A percentile compares a stretch with the other conserved stretches of the same genome.
These are phyloP conservation scores for Penicillium fimorum DNA, from an alignment of 495 filamentous ascomycete genomes.

Conservation along the genomic window DNA sequence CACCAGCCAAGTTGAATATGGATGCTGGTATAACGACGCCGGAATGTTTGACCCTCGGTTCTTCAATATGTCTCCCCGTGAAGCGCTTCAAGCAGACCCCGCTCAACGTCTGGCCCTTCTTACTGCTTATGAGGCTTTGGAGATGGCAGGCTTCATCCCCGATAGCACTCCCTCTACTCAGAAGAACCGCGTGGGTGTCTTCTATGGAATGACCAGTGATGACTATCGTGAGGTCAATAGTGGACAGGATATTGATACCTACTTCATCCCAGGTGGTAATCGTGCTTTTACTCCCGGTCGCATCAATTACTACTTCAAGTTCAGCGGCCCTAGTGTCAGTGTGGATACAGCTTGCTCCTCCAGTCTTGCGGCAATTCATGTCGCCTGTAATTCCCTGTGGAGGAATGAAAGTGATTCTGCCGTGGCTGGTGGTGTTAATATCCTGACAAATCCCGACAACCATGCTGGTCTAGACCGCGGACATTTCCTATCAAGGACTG, in stretches of 20 bases:
- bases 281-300: slow-evolving; percentile 84
- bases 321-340: slow-evolving; percentile 80
- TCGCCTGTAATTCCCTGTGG: slow-evolving; percentile 81
- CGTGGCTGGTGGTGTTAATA: slow-evolving; percentile 77
- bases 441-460: slow-evolving; percentile 81
- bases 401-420: slow-evolving; percentile 82
- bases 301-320: slow-evolving; percentile 88
- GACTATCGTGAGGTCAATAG: slow-evolving; percentile 92
- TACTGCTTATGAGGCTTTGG: slow-evolving; percentile 86
- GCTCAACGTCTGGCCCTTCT: slow-evolving; percentile 81
- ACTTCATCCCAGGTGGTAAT: slow-evolving; percentile 88
- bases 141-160: slow-evolving; percentile 86
- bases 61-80: slow-evolving; percentile 95
- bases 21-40: slow-evolving; percentile 86
- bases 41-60: slow-evolving; percentile 83
- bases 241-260: slow-evolving; percentile 87
- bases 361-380: slow-evolving; percentile 76
- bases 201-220: slow-evolving; percentile 90
- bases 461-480: slow-evolving; percentile 79
- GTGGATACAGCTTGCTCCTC: slow-evolving; percentile 92
- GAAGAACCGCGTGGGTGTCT: slow-evolving; percentile 81
- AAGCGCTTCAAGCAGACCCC: slow-evolving; percentile 85
- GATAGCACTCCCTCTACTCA: slow-evolving; percentile 83
- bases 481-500: slow-evolving; percentile 77
- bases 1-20: slow-evolving; percentile 78